Evolutionary conservation across 2,329 filamentous ascomycete genomes (phyloP).

Genomic region (Trichoderma arundinaceum): DNA sequence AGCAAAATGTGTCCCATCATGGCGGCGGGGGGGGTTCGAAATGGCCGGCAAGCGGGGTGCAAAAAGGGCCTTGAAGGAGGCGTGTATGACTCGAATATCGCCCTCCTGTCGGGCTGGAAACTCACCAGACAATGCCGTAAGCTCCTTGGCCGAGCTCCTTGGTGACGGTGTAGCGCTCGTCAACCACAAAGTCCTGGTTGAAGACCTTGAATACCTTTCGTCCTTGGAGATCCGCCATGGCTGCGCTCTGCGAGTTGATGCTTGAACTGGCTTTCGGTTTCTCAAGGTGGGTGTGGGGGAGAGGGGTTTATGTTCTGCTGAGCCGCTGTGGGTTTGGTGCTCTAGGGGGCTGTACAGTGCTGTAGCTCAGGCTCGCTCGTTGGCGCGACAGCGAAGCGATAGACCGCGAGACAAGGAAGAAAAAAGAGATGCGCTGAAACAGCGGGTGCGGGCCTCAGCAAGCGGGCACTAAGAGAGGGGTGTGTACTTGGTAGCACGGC

Average conservation of each 20-base stretch:
- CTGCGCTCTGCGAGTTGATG: slow-evolving; percentile 11
- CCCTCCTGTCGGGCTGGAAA: slow-evolving; percentile 23
- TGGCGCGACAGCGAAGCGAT: not conserved
- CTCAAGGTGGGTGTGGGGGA: slow-evolving; percentile 12
- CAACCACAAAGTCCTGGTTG: slow-evolving; percentile 98
- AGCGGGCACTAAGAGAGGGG: not conserved
- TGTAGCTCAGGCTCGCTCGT: not conserved
- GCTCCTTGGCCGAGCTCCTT: slow-evolving; percentile 98
- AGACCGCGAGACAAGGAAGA: not conserved
- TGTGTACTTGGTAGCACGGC: not conserved
- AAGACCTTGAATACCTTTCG: slow-evolving; percentile 99
- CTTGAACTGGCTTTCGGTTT: slow-evolving; percentile 6
- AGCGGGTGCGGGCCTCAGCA: not conserved
- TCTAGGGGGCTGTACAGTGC: slow-evolving; percentile 7
- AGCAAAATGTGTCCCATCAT: slow-evolving; percentile 33
- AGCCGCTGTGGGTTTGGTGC: slow-evolving; percentile 18
- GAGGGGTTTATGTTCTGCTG: slow-evolving; percentile 25
- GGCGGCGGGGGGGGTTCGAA: slow-evolving; percentile 38
- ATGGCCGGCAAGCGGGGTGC: slow-evolving; percentile 12
- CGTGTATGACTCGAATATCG: slow-evolving; percentile 5
- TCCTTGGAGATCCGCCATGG: slow-evolving; percentile 52
- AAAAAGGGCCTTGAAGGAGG: slow-evolving; percentile 21
- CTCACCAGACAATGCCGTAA: slow-evolving; percentile 97
- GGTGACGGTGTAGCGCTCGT: slow-evolving; percentile 96
- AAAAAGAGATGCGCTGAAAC: not conserved